Base-by-base conservation (phyloP, 495 filamentous ascomycete genomes). In the Annulohypoxylon bovei region DNA sequence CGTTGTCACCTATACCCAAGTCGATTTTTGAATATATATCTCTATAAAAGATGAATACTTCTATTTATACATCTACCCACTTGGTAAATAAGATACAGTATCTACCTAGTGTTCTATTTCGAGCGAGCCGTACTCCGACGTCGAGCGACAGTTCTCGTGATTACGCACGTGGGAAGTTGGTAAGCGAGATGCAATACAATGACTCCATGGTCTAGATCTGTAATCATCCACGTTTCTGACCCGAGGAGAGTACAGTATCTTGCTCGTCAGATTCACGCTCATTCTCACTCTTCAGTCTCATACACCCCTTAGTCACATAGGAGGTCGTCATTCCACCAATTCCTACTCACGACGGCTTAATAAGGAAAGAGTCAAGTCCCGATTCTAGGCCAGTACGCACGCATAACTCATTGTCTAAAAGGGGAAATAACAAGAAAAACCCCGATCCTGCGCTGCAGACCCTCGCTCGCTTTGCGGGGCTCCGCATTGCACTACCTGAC, bases 31-130 rank as follows among this genome's bases (percentile, higher is more conserved):
- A 30, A 63, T 50, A 54, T 58, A 67, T 55, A 47, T 55, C 58
- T 62, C 67, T 55, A 47, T 62, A 35, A 55, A 72, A 67, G 60
- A 58, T 56, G 52, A 68, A 28, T 20, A 50, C 54, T 65, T 72
- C 69, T 72, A 72, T 72, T 67, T 68, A 60, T 72, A 72, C 53
- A 66, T 33, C 12, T 53, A 55, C 44, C 59, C 69, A 40, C 37
- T 56, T 56, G 4, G 14, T 47, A 54, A 32, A 42, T 67, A 47
- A 42, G 18, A 49, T 28, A 16, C 39, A 6, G 39, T 42, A 42
- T 18, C 39, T 42, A 23, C 14, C 39, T 42, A 23, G 18, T 56
- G 50, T 65, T 56, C 65, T 72, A 68, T 72, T 72, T 72, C 65
- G 60, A 65, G 30, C 16, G 44, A 57, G 33, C 58, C 53, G 46